Base-by-base conservation (phyloP, 1,284 basidiomycete species). In the Neonothopanus nambi region DNA sequence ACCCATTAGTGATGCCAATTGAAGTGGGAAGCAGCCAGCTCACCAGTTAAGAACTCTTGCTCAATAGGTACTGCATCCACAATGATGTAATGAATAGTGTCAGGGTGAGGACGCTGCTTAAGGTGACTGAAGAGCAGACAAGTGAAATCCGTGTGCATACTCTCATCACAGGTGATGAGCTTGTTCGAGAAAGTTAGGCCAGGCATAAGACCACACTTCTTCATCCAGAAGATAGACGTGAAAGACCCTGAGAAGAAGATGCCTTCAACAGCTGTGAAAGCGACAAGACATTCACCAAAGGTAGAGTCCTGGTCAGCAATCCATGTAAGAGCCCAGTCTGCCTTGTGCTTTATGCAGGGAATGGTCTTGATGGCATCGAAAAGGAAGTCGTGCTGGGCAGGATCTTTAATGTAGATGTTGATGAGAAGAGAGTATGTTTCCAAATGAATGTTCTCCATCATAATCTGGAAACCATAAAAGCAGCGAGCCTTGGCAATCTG, bases 381-480 rank as follows among this genome's bases (percentile, higher is more conserved):
- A 17, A 60, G 53, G 51, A 45, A 54, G 15, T 54, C 52, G 2
- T 55, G 48, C 18, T 56, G 26, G 20, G 23, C 48, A 23, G 52
- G 50, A 11, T 60, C 58, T 26, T 53, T 55, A 48, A 63, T 56
- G 20, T 57, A 58, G 3, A 84, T 84, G 72, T 87, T 83, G 67
- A 87, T 85, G 61, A 87, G 79, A 55, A 86, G 78, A 26, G 84
- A 86, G 72, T 87, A 87, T 54, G 84, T 85, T 68, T 87, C 84
- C 23, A 83, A 84, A 67, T 82, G 79, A 49, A 81, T 78, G 68
- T 80, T 80, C 68, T 87, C 84, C 83, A 87, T 87, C 84, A 85
- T 85, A 71, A 86, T 85, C 67, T 87, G 85, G 78, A 87, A 87
- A 54, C 84, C 84, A 70, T 87, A 87, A 72, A 87, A 87, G 69